Evolutionary conservation across 2,329 filamentous ascomycete species (phyloP).

Genomic region (Aschersonia sp.): DNA sequence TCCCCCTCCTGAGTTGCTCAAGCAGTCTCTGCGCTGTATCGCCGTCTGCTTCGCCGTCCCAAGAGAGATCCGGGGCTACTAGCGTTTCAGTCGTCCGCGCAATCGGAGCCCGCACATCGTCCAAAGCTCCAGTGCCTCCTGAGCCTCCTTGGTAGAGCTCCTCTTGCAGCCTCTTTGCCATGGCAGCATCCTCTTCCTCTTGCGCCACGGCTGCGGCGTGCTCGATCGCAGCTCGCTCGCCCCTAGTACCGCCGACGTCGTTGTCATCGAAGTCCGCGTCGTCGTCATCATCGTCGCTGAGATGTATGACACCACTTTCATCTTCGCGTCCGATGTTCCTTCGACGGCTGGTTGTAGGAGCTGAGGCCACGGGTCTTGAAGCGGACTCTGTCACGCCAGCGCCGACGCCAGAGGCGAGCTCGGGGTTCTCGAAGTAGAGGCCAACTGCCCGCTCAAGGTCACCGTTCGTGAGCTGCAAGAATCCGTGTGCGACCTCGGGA

Average conservation of each 20-base stretch:
- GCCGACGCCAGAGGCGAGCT: conserved; percentile 33
- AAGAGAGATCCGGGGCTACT: conserved; percentile 48
- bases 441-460: conserved; percentile 77
- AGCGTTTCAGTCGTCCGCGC: conserved; percentile 83
- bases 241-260: conserved; percentile 19
- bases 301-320: conserved; percentile 39
- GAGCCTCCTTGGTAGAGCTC: conserved; percentile 58
- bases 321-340: conserved; percentile 18
- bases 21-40: conserved; percentile 47
- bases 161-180: conserved; percentile 83
- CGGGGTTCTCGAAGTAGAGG: conserved; percentile 81
- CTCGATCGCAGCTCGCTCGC: conserved; percentile 24
- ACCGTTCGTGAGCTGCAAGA: conserved; percentile 71
- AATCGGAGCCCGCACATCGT: conserved; percentile 76
- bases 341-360: conserved; percentile 16
- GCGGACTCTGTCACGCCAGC: conserved; percentile 13
- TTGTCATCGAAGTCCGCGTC: conserved; percentile 14
- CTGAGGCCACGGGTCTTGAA: conserved; percentile 3
- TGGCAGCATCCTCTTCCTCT: conserved; percentile 81
- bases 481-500: conserved; percentile 61
- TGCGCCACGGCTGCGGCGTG: conserved; percentile 31
- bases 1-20: conserved; percentile 44
- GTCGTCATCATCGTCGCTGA: conserved; percentile 55
- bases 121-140: conserved; percentile 28
- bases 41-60: conserved; percentile 26